These are phyloP conservation scores for Lipomyces yamanashiensis DNA, from an alignment of 805 yeast species.

Conservation along the genomic window DNA sequence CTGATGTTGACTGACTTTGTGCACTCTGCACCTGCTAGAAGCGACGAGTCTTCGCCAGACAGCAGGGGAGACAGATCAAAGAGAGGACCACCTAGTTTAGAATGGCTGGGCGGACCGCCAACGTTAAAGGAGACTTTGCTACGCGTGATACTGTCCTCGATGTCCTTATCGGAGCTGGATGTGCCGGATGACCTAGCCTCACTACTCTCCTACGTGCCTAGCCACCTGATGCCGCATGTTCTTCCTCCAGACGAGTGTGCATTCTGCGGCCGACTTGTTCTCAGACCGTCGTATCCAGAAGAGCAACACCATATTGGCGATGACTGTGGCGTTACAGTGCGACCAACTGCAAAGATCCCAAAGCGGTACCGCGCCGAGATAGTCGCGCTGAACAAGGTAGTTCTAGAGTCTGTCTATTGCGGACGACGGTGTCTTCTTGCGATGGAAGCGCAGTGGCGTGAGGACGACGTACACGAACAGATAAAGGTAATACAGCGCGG, in stretches of 20 bases:
- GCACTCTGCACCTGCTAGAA: not conserved
- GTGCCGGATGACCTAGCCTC: not conserved
- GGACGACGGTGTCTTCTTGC: conserved; percentile 24
- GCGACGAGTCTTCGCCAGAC: not conserved
- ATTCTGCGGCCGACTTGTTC: conserved; percentile 20
- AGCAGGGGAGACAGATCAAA: not conserved
- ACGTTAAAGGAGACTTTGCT: conserved; percentile 25
- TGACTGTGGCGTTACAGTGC: not conserved
- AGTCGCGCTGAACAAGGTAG: conserved; percentile 26
- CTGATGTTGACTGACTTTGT: conserved; percentile 32
- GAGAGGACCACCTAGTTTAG: not conserved
- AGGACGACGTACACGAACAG: conserved; percentile 29
- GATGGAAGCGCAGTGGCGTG: conserved; percentile 30
- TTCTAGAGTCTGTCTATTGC: conserved; percentile 31
- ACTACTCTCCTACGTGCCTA: conserved; percentile 20
- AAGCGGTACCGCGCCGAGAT: conserved; percentile 22
- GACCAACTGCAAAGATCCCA: conserved; percentile 1
- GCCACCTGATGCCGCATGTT: conserved; percentile 21
- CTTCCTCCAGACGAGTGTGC: conserved; percentile 32
- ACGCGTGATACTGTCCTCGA: conserved; percentile 13
- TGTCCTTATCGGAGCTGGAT: conserved; percentile 30
- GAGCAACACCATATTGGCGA: not conserved
- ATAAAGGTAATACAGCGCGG: conserved; percentile 28
- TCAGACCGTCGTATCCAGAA: conserved; percentile 3
- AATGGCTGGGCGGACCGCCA: conserved; percentile 27